phyloP scores from a whole-genome alignment of 352 stramenopile genomes.

The Pythium aquatile region DNA sequence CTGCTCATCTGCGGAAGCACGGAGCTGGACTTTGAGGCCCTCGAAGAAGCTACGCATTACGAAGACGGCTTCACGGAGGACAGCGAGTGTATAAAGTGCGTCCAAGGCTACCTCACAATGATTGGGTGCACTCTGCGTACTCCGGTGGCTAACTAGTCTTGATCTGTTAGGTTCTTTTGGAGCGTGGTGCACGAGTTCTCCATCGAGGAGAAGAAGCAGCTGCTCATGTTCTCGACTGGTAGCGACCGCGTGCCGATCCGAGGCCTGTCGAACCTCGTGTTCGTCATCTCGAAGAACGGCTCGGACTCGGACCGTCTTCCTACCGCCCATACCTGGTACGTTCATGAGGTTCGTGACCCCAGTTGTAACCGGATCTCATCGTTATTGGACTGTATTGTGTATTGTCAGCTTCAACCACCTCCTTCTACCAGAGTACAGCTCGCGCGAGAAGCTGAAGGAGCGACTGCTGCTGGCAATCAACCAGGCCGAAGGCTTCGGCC shows the following conservation, averaged over 20 bases:
- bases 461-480: slow-evolving; percentile 80
- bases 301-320: slow-evolving; percentile 81
- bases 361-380: neutral
- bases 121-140: too few species aligned
- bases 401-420: slow-evolving; percentile 82
- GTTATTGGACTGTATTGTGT: slow-evolving; percentile 16
- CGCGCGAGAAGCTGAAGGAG: slow-evolving; percentile 75
- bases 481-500: slow-evolving; percentile 79
- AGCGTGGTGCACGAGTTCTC: slow-evolving; percentile 74
- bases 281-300: slow-evolving; percentile 85
- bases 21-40: slow-evolving; percentile 76
- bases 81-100: slow-evolving; percentile 58
- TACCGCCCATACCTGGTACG: slow-evolving; percentile 83
- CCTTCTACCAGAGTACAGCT: slow-evolving; percentile 80
- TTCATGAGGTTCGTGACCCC: neutral
- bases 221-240: slow-evolving; percentile 84
- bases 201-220: slow-evolving; percentile 83
- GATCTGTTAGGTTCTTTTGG: slow-evolving; percentile 64
- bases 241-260: slow-evolving; percentile 84
- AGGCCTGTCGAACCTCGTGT: slow-evolving; percentile 74
- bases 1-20: slow-evolving; percentile 72
- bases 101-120: neutral
- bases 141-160: neutral
- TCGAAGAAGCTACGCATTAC: slow-evolving; percentile 73
- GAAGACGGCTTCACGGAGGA: slow-evolving; percentile 74